A percentile compares a stretch with the other conserved stretches of the same genome.
phyloP scores from a whole-genome alignment of 1,284 basidiomycete genomes.

The Leucoagaricus sp. region DNA sequence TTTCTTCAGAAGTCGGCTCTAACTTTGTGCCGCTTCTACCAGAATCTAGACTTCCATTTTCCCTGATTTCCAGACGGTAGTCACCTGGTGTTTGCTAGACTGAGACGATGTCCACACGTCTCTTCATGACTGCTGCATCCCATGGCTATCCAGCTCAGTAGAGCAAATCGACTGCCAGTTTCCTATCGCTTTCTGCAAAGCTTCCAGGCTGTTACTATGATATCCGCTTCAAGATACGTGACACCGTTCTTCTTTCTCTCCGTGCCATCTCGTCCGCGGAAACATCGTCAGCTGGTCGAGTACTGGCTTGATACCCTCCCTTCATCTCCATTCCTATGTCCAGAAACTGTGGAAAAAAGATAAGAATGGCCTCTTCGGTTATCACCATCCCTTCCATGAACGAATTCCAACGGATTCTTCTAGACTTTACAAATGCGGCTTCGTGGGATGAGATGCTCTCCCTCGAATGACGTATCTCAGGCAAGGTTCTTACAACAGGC shows the following conservation, averaged over 20 bases:
- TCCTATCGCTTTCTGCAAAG: not conserved
- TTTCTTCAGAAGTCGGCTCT: not conserved
- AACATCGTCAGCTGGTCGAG: not conserved
- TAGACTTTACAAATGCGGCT: slow-evolving; percentile 10
- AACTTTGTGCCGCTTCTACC: not conserved
- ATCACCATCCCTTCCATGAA: slow-evolving; percentile 2
- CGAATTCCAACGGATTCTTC: slow-evolving; percentile 5
- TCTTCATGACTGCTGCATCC: not conserved
- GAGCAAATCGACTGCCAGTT: not conserved
- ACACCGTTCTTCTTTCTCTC: slow-evolving; percentile 4
- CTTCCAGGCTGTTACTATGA: not conserved
- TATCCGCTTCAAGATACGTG: slow-evolving; percentile 11
- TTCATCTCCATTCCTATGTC: slow-evolving; percentile 5
- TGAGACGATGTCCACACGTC: not conserved
- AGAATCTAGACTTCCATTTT: not conserved
- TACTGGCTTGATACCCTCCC: not conserved
- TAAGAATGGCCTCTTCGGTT: slow-evolving; percentile 5
- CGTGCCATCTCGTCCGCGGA: slow-evolving; percentile 2
- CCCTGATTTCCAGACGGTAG: not conserved
- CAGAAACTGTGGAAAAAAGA: slow-evolving; percentile 1
- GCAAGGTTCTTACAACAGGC: not conserved
- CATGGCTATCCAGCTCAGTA: not conserved
- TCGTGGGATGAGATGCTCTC: slow-evolving; percentile 9
- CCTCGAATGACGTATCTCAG: slow-evolving; percentile 5
- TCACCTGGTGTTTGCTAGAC: slow-evolving; percentile 1